Evolutionary conservation across 106 monocot genomes (phyloP).

Genomic region (Chionographis japonica): DNA sequence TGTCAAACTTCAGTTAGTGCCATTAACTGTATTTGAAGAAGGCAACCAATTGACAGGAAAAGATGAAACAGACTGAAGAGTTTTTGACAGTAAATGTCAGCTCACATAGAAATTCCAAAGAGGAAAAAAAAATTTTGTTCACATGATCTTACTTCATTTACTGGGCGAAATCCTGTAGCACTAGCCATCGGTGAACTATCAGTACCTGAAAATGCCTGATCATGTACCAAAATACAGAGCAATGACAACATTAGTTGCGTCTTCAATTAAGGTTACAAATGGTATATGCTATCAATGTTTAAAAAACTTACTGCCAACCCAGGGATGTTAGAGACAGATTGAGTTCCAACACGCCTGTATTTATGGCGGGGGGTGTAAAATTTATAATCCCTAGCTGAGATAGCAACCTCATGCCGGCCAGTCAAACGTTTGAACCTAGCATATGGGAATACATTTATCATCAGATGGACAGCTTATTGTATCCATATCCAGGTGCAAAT

Average conservation of each 20-base stretch:
- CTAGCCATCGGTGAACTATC: constrained; percentile 57
- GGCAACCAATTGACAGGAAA: no score
- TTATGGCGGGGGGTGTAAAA: constrained; percentile 96
- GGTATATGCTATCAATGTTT: background rate
- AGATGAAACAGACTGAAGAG: no score
- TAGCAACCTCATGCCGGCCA: constrained; percentile 66
- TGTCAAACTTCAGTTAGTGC: no score
- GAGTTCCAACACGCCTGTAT: constrained; percentile 60
- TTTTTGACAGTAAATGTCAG: no score
- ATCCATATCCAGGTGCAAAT: no score
- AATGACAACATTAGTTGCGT: background rate
- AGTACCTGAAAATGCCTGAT: constrained; percentile 42
- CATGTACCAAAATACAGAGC: background rate
- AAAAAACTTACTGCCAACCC: constrained; percentile 40
- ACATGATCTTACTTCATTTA: constrained; percentile 48
- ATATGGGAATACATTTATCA: background rate
- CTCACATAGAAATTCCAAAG: background rate
- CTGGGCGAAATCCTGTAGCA: constrained; percentile 48
- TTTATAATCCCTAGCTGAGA: constrained; percentile 85
- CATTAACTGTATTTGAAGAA: no score
- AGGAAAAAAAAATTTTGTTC: background rate
- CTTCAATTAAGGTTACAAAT: background rate
- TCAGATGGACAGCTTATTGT: background rate
- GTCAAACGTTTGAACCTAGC: constrained; percentile 93
- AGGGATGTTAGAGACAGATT: constrained; percentile 50